phyloP scores from a whole-genome alignment of 192 early-diverging fungal genomes.

The Umbelopsis isabellina region DNA sequence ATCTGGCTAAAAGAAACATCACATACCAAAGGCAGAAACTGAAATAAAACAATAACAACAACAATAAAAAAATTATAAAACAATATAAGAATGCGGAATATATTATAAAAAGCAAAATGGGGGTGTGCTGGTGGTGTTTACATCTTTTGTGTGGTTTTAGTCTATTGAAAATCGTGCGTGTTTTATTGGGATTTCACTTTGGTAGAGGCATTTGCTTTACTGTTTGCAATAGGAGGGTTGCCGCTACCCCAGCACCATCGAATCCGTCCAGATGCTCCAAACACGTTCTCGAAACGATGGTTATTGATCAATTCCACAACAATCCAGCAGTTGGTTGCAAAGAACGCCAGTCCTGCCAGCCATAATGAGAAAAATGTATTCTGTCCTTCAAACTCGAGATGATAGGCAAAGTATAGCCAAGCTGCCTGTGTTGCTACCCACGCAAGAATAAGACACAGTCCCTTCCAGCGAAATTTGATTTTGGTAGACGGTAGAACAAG shows the following conservation, averaged over 20 bases:
- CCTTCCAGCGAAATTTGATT: slow-evolving; percentile 50
- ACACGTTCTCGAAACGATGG: slow-evolving; percentile 54
- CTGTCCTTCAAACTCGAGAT: slow-evolving; percentile 84
- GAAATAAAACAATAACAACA: no score
- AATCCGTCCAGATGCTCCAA: slow-evolving; percentile 48
- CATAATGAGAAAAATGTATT: slow-evolving; percentile 82
- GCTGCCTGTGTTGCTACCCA: slow-evolving; percentile 77
- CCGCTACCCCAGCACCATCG: slow-evolving; percentile 52
- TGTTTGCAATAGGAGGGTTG: slow-evolving; percentile 21
- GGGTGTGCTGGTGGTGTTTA: no score
- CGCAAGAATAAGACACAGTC: slow-evolving; percentile 54
- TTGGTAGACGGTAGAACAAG: slow-evolving; percentile 74
- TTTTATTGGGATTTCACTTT: neutral
- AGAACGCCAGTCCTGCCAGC: slow-evolving; percentile 74
- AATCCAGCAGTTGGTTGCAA: slow-evolving; percentile 73
- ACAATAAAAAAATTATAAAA: no score
- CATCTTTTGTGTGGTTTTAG: no score
- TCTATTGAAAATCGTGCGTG: no score
- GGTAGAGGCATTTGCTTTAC: neutral
- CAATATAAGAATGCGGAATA: no score
- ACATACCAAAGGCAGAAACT: no score
- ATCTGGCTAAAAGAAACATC: no score
- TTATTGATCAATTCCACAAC: slow-evolving; percentile 56
- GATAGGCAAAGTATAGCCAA: slow-evolving; percentile 87
- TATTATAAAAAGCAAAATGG: no score